These are phyloP conservation scores for Drosera capensis DNA, from an alignment of 148 eudicot genomes.

Conservation along the genomic window DNA sequence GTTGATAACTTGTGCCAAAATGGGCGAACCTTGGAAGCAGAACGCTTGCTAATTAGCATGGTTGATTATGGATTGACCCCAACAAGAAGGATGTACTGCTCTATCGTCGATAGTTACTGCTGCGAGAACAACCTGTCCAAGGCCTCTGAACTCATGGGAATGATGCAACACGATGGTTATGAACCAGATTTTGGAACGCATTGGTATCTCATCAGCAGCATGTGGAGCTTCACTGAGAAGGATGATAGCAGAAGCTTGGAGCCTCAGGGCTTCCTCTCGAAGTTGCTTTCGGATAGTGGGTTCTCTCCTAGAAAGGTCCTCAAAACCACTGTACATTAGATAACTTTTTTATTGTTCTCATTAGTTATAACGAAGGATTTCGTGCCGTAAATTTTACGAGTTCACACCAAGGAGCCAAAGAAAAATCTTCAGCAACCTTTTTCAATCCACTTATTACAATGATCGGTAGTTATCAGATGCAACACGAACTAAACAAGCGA, in stretches of 20 bases:
- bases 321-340: too few species aligned
- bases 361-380: too few species aligned
- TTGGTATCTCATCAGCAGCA: conserved; percentile 69
- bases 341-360: too few species aligned
- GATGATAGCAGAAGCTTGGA: conserved; percentile 11
- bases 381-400: too few species aligned
- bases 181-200: conserved; percentile 69
- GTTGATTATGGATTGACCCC: conserved; percentile 38
- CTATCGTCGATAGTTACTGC: conserved; percentile 31
- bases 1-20: conserved; percentile 20
- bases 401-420: too few species aligned
- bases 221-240: conserved; percentile 23
- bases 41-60: conserved; percentile 34
- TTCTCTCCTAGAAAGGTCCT: conserved; percentile 13
- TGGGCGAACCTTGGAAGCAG: conserved; percentile 38
- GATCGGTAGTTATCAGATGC: too few species aligned
- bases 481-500: too few species aligned
- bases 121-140: conserved; percentile 36
- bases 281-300: conserved; percentile 51
- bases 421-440: too few species aligned
- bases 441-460: too few species aligned
- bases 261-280: conserved; percentile 45
- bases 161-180: conserved; percentile 62
- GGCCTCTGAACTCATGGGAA: conserved; percentile 41
- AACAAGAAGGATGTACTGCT: conserved; percentile 32